Evolutionary conservation across 148 eudicot genomes (phyloP), one percentile per base, ranked within the genome.

Genomic region (Rhododendron griersonianum): DNA sequence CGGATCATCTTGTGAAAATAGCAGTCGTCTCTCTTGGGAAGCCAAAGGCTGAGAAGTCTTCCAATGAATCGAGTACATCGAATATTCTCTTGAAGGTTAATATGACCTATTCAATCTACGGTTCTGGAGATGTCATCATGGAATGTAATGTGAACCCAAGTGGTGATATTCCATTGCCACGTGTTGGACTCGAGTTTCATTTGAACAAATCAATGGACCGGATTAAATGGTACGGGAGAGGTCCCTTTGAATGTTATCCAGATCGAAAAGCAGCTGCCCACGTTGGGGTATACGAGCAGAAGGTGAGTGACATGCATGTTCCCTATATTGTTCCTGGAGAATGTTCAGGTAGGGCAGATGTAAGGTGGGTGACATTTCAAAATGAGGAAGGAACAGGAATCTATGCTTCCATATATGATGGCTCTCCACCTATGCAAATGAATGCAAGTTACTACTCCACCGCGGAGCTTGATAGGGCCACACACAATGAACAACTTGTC

Each of bases 221-320:
- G 85, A 88, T 96, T 16, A 90, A 92, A 80, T 97, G 99, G 99
- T 97, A 92, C 35, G 99, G 99, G 7, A 94, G 90, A 82, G 99
- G 98, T 47, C 98, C 99, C 51, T 96, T 95, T 83, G 99, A 96
- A 88, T 96, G 98, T 83, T 96, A 96, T 84, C 98, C 99, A 16
- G 99, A 96, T 83, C 91, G 99, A 69, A 95, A 96, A 91, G 91
- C 96, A 82, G 93, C 95, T 86, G 98, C 99, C 39, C 95, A 92
- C 30, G 92, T 96, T 44, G 98, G 93, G 57, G 78, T 92, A 71
- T 91, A 96, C 59, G 95, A 92, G 86, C 89, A 92, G 85, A 91
- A 89, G 14, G 98, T 95, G 69, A 86, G 88, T 81, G 94, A 93
- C 83, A 90, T 97, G 99, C 98, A 97, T 86, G 98, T 95, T 81